Evolutionary conservation across 2,329 filamentous ascomycete genomes (phyloP).

Genomic region (Aspergillus jensenii): DNA sequence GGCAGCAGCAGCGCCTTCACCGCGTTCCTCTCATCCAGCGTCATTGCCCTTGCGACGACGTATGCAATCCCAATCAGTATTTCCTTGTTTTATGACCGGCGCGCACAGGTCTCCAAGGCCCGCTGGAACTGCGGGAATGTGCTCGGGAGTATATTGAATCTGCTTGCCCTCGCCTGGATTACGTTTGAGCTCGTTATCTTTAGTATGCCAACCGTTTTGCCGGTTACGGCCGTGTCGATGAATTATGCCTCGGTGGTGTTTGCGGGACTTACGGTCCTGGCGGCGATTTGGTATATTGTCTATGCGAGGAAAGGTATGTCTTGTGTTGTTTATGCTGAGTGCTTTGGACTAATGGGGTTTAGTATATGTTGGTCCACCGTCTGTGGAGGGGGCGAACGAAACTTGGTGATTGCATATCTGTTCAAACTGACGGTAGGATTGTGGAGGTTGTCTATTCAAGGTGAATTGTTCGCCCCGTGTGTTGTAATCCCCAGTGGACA

Average conservation of each 20-base stretch:
- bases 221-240: slow-evolving; percentile 54
- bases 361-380: neutral
- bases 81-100: slow-evolving; percentile 48
- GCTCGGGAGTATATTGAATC: slow-evolving; percentile 48
- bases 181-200: slow-evolving; percentile 55
- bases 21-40: slow-evolving; percentile 55
- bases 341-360: neutral
- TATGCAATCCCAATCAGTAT: slow-evolving; percentile 59
- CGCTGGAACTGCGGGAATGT: slow-evolving; percentile 48
- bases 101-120: slow-evolving; percentile 48
- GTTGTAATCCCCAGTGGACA: too few relatives aligned
- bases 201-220: slow-evolving; percentile 53
- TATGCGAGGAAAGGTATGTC: slow-evolving; percentile 53
- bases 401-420: neutral
- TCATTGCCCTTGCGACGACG: slow-evolving; percentile 56
- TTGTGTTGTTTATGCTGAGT: neutral
- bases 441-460: too few relatives aligned
- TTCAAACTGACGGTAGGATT: too few relatives aligned
- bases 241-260: slow-evolving; percentile 62
- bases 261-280: slow-evolving; percentile 52
- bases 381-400: neutral
- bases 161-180: slow-evolving; percentile 53
- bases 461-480: too few relatives aligned
- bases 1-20: slow-evolving; percentile 50
- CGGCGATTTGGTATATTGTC: slow-evolving; percentile 51